Conservation (phyloP, 2,329 filamentous ascomycete species). For the Pyricularia pennisetigena region DNA sequence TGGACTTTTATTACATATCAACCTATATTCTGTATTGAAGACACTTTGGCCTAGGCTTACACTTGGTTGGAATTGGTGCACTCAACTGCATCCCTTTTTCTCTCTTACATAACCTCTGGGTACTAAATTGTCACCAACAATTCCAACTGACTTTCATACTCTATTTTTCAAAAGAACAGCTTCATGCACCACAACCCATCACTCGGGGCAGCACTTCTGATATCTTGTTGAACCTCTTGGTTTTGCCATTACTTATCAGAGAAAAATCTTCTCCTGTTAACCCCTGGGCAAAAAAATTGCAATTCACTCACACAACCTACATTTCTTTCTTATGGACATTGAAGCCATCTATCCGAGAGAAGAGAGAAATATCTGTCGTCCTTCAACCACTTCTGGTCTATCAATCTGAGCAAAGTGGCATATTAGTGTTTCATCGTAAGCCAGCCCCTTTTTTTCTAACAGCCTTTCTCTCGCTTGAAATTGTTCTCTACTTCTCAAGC, state of each 20-base stretch:
- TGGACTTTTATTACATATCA: not conserved
- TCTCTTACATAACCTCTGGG: not conserved
- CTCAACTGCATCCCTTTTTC: not conserved
- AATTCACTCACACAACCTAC: not conserved
- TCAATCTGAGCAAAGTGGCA: not conserved
- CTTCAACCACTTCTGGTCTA: not conserved
- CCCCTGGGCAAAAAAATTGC: not conserved
- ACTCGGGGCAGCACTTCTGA: not conserved
- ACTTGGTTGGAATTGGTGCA: not conserved
- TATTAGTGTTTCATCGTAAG: not conserved
- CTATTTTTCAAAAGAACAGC: not conserved
- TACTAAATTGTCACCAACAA: not conserved
- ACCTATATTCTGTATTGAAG: too few species aligned
- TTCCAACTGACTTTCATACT: not conserved
- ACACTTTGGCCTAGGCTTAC: not conserved
- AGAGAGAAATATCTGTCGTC: not conserved
- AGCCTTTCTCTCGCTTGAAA: not conserved
- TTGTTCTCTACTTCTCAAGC: too few species aligned
- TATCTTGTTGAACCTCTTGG: not conserved
- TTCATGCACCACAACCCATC: not conserved
- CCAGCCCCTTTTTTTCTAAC: not conserved
- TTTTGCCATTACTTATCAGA: not conserved
- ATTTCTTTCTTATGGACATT: not conserved
- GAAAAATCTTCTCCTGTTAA: not conserved
- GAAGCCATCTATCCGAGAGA: not conserved